Percentiles rank a stretch among this genome's conserved stretches.
phyloP scores from a whole-genome alignment of 192 early-diverging fungal genomes.

The Backusella tarrabulga region DNA sequence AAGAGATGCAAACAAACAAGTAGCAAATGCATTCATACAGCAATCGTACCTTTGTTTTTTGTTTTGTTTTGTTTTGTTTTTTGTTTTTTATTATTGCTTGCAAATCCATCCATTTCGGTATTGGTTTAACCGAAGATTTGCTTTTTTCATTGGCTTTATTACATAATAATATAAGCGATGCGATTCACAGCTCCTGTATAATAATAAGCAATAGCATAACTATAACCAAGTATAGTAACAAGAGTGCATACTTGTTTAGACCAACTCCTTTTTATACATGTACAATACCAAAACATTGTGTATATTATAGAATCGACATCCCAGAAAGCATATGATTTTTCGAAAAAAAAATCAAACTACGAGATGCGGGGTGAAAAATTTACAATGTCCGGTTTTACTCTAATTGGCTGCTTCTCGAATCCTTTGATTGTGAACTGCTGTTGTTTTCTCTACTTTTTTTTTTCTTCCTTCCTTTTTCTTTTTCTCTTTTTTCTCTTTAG shows the following conservation, averaged over 20 bases:
- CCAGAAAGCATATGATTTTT: background rate
- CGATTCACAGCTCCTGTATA: background rate
- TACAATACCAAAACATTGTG: background rate
- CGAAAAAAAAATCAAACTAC: background rate
- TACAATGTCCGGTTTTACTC: conserved; percentile 6
- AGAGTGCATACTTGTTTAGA: background rate
- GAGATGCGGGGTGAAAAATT: background rate
- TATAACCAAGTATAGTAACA: background rate
- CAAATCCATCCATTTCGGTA: background rate
- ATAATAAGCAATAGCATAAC: too few relatives aligned
- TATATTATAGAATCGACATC: background rate
- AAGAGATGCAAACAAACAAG: background rate
- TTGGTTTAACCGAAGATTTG: background rate
- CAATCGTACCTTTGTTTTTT: background rate
- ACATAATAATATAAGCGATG: background rate
- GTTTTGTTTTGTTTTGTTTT: background rate
- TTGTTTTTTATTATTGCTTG: background rate
- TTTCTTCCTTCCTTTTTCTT: background rate
- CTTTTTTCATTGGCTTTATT: background rate
- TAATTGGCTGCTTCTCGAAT: background rate
- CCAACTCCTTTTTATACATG: background rate
- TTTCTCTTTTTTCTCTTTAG: conserved; percentile 1
- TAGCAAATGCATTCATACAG: background rate
- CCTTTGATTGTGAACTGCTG: background rate
- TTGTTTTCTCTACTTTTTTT: background rate